Evolutionary conservation across 2,329 filamentous ascomycete genomes (phyloP).

Genomic region (Sporothrix variecibatus): DNA sequence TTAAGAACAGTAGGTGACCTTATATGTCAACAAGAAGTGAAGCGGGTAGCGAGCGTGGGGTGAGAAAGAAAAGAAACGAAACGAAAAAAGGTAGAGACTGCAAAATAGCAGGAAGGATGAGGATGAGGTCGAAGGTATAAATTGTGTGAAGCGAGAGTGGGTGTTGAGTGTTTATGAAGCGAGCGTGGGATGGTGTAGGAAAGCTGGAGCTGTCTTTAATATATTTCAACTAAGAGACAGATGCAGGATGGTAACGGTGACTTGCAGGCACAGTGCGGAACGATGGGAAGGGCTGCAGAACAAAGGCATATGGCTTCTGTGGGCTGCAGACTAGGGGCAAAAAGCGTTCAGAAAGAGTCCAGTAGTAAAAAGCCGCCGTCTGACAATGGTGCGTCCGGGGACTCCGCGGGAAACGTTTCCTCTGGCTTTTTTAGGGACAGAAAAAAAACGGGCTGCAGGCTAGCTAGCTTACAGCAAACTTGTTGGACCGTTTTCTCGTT

Average conservation of each 20-base stretch:
- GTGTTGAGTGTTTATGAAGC: constrained; percentile 13
- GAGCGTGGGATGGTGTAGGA: constrained; percentile 5
- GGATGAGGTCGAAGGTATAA: not conserved
- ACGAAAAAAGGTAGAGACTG: constrained; percentile 2
- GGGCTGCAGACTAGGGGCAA: constrained; percentile 18
- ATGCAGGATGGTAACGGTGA: constrained; percentile 1
- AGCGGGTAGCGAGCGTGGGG: constrained; percentile 21
- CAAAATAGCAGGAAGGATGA: constrained; percentile 15
- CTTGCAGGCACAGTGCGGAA: constrained; percentile 21
- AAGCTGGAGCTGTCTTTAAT: constrained; percentile 17
- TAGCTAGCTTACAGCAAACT: not conserved
- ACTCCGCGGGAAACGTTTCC: constrained; percentile 22
- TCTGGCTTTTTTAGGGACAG: not conserved
- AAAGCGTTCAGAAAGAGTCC: not conserved
- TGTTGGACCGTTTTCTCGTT: not conserved
- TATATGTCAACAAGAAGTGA: constrained; percentile 21
- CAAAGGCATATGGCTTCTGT: constrained; percentile 16
- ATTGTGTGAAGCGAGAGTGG: not conserved
- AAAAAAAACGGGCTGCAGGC: constrained; percentile 3
- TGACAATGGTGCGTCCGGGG: constrained; percentile 19
- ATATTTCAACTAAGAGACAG: constrained; percentile 15
- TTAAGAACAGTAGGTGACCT: constrained; percentile 6
- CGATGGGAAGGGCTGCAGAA: not conserved
- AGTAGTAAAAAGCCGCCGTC: not conserved
- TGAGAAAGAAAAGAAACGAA: not conserved